Evolutionary conservation across 108 stramenopile genomes (phyloP).

Genomic region (Phaeodactylum tricornutum): DNA sequence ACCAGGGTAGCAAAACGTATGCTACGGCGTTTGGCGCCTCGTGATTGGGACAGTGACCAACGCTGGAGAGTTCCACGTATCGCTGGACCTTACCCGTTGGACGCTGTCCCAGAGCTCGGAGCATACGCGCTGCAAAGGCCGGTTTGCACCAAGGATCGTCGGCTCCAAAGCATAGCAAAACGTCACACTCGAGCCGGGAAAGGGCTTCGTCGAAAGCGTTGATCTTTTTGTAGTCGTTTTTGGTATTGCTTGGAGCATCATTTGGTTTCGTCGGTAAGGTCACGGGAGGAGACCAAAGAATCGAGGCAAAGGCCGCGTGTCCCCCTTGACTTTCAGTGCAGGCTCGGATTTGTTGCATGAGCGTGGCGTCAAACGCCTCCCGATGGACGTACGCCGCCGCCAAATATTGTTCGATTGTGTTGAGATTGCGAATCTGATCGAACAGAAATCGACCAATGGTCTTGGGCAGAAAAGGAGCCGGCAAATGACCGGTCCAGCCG

Average conservation of each 20-base stretch:
- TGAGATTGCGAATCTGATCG: constrained; percentile 49
- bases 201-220: constrained; percentile 37
- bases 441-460: constrained; percentile 52
- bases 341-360: constrained; percentile 45
- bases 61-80: constrained; percentile 63
- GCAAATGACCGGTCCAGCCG: constrained; percentile 58
- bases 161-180: constrained; percentile 54
- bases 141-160: constrained; percentile 72
- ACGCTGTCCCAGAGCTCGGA: constrained; percentile 13
- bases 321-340: constrained; percentile 71
- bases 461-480: constrained; percentile 46
- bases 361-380: constrained; percentile 36
- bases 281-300: constrained; percentile 63
- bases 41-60: constrained; percentile 76
- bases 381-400: constrained; percentile 34
- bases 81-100: constrained; percentile 19
- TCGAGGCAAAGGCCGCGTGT: constrained; percentile 77
- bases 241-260: constrained; percentile 4
- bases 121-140: constrained; percentile 25
- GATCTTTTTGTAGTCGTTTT: neutral
- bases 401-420: constrained; percentile 55
- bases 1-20: constrained; percentile 20
- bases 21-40: constrained; percentile 71
- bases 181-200: constrained; percentile 37
- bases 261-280: neutral